phyloP scores from a whole-genome alignment of 2,329 filamentous ascomycete genomes.

The Clonostachys rosea region DNA sequence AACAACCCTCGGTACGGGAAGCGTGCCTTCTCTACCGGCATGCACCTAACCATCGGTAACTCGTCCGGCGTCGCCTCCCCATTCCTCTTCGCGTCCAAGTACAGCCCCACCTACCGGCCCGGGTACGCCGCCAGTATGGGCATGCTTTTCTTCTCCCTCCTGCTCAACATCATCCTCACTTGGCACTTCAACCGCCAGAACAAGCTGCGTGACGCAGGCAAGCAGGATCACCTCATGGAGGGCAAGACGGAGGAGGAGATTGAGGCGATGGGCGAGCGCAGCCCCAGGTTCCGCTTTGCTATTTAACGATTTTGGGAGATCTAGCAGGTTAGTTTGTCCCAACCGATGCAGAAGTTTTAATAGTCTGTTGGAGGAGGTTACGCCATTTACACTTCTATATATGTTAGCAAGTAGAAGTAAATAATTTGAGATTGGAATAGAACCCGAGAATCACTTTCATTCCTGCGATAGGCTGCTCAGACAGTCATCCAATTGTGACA shows the following conservation, averaged over 20 bases:
- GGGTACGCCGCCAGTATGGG: conserved; percentile 74
- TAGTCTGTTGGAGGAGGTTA: no score
- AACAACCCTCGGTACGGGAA: conserved; percentile 91
- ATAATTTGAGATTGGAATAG: no score
- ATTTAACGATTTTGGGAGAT: conserved; percentile 7
- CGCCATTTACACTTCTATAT: no score
- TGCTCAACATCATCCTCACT: conserved; percentile 16
- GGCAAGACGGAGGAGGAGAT: conserved; percentile 34
- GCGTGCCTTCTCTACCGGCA: conserved; percentile 78
- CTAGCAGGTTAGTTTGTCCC: no score
- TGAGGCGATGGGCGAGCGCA: conserved; percentile 32
- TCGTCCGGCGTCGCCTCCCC: conserved; percentile 79
- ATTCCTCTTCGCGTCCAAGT: conserved; percentile 69
- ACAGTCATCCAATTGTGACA: no score
- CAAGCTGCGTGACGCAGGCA: conserved; percentile 23
- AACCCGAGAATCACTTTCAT: no score
- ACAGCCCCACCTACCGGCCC: conserved; percentile 59
- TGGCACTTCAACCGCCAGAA: conserved; percentile 26
- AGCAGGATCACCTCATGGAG: conserved; percentile 31
- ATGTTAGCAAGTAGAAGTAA: no score
- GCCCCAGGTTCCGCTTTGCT: conserved; percentile 23
- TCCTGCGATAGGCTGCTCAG: no score
- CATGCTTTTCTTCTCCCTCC: conserved; percentile 33
- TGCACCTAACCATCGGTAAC: conserved; percentile 92
- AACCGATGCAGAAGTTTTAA: no score